phyloP scores from a whole-genome alignment of 164 flowering plant genomes.

The Paratinospora sagittata region DNA sequence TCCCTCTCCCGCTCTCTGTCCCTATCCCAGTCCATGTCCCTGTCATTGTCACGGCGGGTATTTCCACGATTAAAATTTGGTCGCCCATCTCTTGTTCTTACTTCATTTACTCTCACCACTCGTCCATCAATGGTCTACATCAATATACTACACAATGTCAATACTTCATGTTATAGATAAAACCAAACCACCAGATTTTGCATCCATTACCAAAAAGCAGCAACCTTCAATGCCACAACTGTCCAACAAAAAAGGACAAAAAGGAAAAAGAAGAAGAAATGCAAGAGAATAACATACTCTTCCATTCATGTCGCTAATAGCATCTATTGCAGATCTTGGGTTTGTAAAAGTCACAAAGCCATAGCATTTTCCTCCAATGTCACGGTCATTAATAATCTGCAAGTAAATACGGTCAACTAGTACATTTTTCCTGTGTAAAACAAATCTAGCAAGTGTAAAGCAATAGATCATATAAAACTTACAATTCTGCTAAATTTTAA shows the following conservation, averaged over 20 bases:
- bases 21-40: constrained; percentile 45
- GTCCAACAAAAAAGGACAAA: constrained; percentile 4
- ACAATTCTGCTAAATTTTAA: background rate
- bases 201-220: background rate
- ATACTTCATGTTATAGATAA: constrained; percentile 6
- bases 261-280: background rate
- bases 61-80: constrained; percentile 36
- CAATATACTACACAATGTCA: constrained; percentile 23
- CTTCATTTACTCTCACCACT: constrained; percentile 77
- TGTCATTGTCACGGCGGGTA: constrained; percentile 35
- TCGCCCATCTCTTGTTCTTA: constrained; percentile 60
- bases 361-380: constrained; percentile 82
- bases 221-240: background rate
- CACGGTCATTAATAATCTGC: constrained; percentile 77
- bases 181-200: background rate
- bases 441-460: background rate
- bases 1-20: constrained; percentile 34
- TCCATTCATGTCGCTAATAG: constrained; percentile 88
- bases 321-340: constrained; percentile 74
- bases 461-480: background rate
- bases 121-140: constrained; percentile 76
- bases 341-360: constrained; percentile 87
- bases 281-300: constrained; percentile 43
- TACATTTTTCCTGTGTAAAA: background rate
- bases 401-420: background rate